Evolutionary conservation across 371 early-diverging fungal genomes (phyloP), one percentile per base, ranked within the genome.

Genomic region (Thermomucor indicae-seudaticae): DNA sequence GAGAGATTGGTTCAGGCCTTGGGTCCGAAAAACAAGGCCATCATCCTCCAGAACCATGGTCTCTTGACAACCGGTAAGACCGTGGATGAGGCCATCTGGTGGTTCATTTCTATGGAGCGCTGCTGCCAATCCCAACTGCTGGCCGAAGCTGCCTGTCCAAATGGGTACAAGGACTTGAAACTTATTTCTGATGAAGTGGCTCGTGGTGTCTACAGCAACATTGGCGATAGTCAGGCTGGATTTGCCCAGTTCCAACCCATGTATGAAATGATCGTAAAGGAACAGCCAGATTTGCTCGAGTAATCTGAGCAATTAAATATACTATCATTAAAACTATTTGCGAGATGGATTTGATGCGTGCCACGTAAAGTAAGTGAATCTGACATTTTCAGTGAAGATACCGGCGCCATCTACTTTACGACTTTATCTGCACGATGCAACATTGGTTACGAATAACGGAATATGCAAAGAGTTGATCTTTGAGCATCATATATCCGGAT

Each of bases 21-120:
- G 42, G 80, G 79, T 4, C 17, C 49, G 2, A 46, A 53, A 11
- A 67, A 72, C 48, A 81, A 80, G 56, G 75, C 78, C 2, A 43
- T 79, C 14, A 78, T 83, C 42, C 51, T 83, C 35, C 76, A 75
- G 44, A 83, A 81, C 56, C 84, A 83, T 43, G 84, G 84, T 8
- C 53, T 83, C 23, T 43, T 83, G 41, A 83, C 84, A 0, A 75
- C 78, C 0, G 80, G 80, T 7, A 49, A 51, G 0, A 65, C 77
- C 0, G 67, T 83, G 1, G 84, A 81, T 49, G 80, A 68, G 44
- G 81, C 81, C 4, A 65, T 79, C 30, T 81, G 78, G 65, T 73
- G 70, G 62, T 81, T 81, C 49, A 64, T 81, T 44, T 57, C 78
- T 0, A 64, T 81, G 62, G 84, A 83, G 40, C 48, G 75, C 39